Conservation (phyloP, 1,284 basidiomycete genomes). For the Coriolopsis trogii region DNA sequence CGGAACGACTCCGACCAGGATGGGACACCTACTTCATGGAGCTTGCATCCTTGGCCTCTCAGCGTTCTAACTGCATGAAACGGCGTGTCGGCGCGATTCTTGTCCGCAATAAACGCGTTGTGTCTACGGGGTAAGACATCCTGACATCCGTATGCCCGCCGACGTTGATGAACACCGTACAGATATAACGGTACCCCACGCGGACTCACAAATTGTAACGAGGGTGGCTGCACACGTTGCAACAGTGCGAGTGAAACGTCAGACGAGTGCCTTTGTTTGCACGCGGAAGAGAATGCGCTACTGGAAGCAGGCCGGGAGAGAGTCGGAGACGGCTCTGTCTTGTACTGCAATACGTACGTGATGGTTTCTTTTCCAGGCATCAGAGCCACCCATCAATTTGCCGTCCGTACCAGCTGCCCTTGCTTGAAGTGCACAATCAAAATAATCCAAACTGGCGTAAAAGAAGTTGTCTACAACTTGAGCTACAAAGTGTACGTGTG, state of each 20-base stretch:
- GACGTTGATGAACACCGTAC: neutral
- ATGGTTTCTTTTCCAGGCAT: neutral
- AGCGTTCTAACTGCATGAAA: conserved; percentile 97
- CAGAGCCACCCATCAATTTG: conserved; percentile 2
- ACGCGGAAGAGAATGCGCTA: conserved; percentile 98
- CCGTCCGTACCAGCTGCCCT: conserved; percentile 72
- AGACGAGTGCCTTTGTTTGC: conserved; percentile 91
- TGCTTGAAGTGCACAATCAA: conserved; percentile 96
- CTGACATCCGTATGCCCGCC: neutral
- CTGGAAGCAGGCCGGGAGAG: conserved; percentile 90
- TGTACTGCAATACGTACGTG: conserved; percentile 90
- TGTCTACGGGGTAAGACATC: conserved; percentile 80
- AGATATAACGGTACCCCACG: conserved; percentile 97
- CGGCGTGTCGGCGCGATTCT: conserved; percentile 93
- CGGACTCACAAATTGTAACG: conserved; percentile 86
- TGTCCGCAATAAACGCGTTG: conserved; percentile 84
- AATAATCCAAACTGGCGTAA: conserved; percentile 94
- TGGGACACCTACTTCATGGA: conserved; percentile 99
- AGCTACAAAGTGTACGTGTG: conserved; percentile 88
- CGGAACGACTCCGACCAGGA: conserved; percentile 77
- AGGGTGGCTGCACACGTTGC: conserved; percentile 85
- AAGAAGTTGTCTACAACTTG: conserved; percentile 93
- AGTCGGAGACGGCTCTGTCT: conserved; percentile 78
- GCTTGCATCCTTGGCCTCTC: conserved; percentile 85
- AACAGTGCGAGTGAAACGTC: conserved; percentile 68